Evolutionary conservation across 768 basidiomycete species (phyloP).

Genomic region (Pleurotus tuoliensis): DNA sequence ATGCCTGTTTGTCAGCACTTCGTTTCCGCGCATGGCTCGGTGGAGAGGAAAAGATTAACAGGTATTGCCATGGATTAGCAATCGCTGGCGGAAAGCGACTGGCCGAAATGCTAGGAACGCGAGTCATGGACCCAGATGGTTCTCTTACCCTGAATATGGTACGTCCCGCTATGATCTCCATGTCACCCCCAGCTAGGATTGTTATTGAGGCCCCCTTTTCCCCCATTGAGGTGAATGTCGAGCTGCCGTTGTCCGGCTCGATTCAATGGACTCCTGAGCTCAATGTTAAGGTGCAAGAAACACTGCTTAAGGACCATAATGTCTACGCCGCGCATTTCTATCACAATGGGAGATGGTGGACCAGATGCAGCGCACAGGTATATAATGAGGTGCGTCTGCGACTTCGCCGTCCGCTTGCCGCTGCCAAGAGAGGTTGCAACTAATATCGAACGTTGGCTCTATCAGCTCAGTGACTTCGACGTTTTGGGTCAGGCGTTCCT

Average conservation of each 20-base stretch:
- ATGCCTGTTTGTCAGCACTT: constrained; percentile 43
- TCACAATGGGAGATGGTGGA: constrained; percentile 43
- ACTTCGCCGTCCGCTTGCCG: too few relatives aligned
- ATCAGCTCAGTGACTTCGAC: constrained; percentile 11
- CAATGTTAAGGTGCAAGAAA: constrained; percentile 22
- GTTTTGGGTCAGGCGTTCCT: constrained; percentile 9
- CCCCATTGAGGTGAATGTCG: constrained; percentile 33
- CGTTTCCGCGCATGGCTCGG: constrained; percentile 78
- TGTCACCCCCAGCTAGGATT: neutral
- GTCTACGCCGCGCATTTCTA: constrained; percentile 30
- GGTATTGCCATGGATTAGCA: constrained; percentile 72
- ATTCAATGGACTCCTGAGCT: constrained; percentile 19
- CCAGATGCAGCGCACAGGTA: constrained; percentile 42
- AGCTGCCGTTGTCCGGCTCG: constrained; percentile 32
- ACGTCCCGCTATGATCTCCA: constrained; percentile 3
- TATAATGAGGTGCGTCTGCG: constrained; percentile 36
- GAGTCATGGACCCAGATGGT: constrained; percentile 56
- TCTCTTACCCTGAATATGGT: constrained; percentile 73
- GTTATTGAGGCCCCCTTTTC: too few relatives aligned
- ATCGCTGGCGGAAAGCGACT: constrained; percentile 61
- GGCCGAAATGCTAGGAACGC: constrained; percentile 62
- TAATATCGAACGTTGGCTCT: neutral
- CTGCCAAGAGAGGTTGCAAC: too few relatives aligned
- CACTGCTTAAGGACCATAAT: constrained; percentile 31
- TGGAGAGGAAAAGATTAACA: constrained; percentile 73